Evolutionary conservation across 805 yeast genomes (phyloP), one percentile per base, ranked within the genome.

Genomic region (Candida endomychidarum): DNA sequence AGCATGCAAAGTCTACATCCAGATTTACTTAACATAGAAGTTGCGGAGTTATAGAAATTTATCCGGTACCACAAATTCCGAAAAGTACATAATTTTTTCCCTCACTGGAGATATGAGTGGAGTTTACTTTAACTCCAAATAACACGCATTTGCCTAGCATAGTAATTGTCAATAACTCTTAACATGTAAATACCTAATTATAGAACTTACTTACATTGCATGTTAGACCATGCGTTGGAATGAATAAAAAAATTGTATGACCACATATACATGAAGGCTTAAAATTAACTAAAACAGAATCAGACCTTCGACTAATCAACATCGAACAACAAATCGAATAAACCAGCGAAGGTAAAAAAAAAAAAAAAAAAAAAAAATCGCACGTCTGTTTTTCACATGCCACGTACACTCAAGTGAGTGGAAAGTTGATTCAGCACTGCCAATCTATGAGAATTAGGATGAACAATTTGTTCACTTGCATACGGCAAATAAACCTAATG

Each of bases 381-480:
- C 15, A 25, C n/a, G 14, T 5, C 5, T 25, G 7, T 29, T 29
- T 32, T 21, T 32, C 35, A 32, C 35, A 32, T 32, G 35, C 26
- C 18, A 3, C 15, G n/a, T n/a, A n/a, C n/a, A n/a, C n/a, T n/a
- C n/a, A n/a, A n/a, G n/a, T n/a, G n/a, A n/a, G n/a, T n/a, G n/a
- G n/a, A n/a, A n/a, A 11, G 33, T 14, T 10, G 33, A 18, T 29
- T 18, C 14, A 32, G 35, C 35, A 32, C 35, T 32, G 35, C 35
- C 35, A 32, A 32, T 21, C 35, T 32, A 23, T 29, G 3, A 32
- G 8, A 21, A 22, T 12, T 22, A 5, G 24, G 35, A 32, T 32
- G 35, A 32, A 22, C 35, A 32, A 32, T 7, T 34, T 34, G 29
- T 34, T 34, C 37, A 24, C 37, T 34, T 34, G 37, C 37, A 34